Base-by-base conservation (phyloP, 2,329 filamentous ascomycete genomes). In the Stachybotrys elegans region DNA sequence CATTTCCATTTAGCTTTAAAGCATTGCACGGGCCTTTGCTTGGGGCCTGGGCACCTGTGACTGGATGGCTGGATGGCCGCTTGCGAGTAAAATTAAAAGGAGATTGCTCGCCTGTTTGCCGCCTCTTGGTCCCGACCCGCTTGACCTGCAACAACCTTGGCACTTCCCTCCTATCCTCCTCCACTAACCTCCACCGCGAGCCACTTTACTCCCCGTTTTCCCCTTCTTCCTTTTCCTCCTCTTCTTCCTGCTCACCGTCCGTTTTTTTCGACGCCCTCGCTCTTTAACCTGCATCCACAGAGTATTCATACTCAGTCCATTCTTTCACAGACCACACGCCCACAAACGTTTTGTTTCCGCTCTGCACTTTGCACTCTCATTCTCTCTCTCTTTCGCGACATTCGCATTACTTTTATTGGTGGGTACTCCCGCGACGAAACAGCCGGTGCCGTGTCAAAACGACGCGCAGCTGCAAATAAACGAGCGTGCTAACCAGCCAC, bases 291-390 rank as follows among this genome's bases (percentile, higher is more conserved):
- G 31, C 31, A 12, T 44, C 35, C 42, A 55, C 46, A 56, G 57
- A 50, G 55, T 45, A 48, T 48, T 46, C 40, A 51, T 54, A 49
- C 54, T 57, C 54, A 48, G 48, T 57, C 48, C 55, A 43, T 53
- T 57, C 54, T 55, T 56, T 57, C n/a, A 12, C 31, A 9, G 11
- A n/a, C 25, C n/a, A 9, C 19, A 34, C 9, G 6, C 31, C 31
- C 31, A 8, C 22, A 40, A 40, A 27, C 31, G 31, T 9, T 34
- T 17, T 29, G 11, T 29, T 29, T 29, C 25, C 11, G n/a, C 11
- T 3, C 25, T 29, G 11, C 11, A 3, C 25, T 29, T 12, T 12
- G 6, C 31, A 34, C 19, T 34, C n/a, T 34, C 9, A 34, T 4
- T 17, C 9, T 13, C 11, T 12, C n/a, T 17, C n/a, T 16, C 31